Percentiles rank a stretch among this genome's conserved stretches.
Evolutionary conservation across 805 yeast species (phyloP).

Genomic region (Suhomyces faveliae): DNA sequence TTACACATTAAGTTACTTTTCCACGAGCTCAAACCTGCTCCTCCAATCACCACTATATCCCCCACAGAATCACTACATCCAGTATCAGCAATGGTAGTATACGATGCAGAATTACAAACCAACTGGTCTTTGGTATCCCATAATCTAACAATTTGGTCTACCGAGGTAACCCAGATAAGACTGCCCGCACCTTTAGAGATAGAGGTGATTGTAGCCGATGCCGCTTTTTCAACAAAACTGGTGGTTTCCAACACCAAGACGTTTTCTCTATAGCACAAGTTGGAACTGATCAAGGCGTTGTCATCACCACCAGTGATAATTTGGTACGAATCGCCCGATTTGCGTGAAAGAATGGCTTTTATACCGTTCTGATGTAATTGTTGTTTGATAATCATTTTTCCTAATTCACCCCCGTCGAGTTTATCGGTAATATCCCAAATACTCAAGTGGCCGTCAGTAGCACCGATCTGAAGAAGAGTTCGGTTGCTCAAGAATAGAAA

Average conservation of each 20-base stretch:
- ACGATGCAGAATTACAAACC: slow-evolving; percentile 38
- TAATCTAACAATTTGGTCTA: slow-evolving; percentile 72
- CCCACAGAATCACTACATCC: slow-evolving; percentile 58
- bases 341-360: slow-evolving; percentile 50
- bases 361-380: slow-evolving; percentile 84
- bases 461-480: slow-evolving; percentile 50
- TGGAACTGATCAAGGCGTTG: slow-evolving; percentile 53
- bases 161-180: slow-evolving; percentile 61
- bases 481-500: slow-evolving; percentile 33
- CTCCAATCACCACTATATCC: slow-evolving; percentile 58
- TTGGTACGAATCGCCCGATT: slow-evolving; percentile 14
- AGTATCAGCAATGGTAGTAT: slow-evolving; percentile 89
- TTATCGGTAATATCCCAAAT: slow-evolving; percentile 52
- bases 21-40: slow-evolving; percentile 75
- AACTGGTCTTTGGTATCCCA: slow-evolving; percentile 49
- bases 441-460: slow-evolving; percentile 82
- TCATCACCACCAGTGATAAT: slow-evolving; percentile 91
- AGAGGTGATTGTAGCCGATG: slow-evolving; percentile 83
- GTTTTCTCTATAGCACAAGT: slow-evolving; percentile 12
- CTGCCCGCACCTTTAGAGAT: slow-evolving; percentile 35
- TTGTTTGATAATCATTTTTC: slow-evolving; percentile 36
- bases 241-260: slow-evolving; percentile 23
- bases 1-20: slow-evolving; percentile 3
- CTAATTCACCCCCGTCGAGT: slow-evolving; percentile 10
- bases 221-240: slow-evolving; percentile 55